Evolutionary conservation across 345 rosid genomes (phyloP).

Genomic region (Arabidopsis thaliana): DNA sequence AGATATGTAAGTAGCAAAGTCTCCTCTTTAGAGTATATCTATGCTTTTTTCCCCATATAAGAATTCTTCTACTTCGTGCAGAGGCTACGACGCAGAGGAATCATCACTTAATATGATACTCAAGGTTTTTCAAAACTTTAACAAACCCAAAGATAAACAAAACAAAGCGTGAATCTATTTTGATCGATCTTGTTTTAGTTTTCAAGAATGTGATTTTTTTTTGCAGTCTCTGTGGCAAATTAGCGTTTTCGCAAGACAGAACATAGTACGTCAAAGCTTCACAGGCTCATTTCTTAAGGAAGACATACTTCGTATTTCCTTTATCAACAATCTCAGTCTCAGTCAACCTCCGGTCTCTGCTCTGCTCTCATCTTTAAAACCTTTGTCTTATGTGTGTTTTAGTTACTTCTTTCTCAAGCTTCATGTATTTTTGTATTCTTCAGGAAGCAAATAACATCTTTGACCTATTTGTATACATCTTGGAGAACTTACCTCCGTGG

Average conservation of each 20-base stretch:
- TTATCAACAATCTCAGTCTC: too few relatives aligned
- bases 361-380: too few relatives aligned
- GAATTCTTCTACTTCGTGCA: neutral
- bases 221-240: conserved; percentile 11
- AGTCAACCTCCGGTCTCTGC: too few relatives aligned
- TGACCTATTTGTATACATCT: neutral
- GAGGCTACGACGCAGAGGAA: neutral
- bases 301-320: too few relatives aligned
- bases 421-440: neutral
- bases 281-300: too few relatives aligned
- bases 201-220: neutral
- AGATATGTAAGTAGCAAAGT: neutral
- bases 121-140: too few relatives aligned
- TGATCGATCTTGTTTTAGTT: neutral
- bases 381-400: neutral
- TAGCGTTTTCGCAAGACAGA: neutral
- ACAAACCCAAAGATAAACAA: too few relatives aligned
- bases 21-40: neutral
- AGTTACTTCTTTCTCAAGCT: neutral
- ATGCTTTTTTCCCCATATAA: neutral
- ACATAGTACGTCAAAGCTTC: too few relatives aligned
- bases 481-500: neutral
- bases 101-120: neutral
- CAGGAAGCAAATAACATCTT: neutral
- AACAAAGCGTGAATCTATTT: neutral